These are phyloP conservation scores for Wickerhamomyces ciferrii DNA, from an alignment of 805 yeast genomes.

Conservation along the genomic window DNA sequence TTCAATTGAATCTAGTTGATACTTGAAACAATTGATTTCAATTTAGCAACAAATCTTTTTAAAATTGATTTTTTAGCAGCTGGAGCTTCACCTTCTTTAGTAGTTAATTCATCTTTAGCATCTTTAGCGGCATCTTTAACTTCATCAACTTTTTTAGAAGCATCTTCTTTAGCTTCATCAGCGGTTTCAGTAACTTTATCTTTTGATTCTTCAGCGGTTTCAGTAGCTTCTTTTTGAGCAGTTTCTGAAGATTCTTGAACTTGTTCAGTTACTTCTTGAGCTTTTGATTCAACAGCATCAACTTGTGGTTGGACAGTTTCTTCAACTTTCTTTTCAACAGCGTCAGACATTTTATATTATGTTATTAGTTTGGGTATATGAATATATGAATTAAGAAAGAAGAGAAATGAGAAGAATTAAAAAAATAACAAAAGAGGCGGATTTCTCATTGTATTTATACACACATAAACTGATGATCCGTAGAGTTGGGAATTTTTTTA, in stretches of 20 bases:
- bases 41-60: constrained; percentile 19
- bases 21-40: constrained; percentile 11
- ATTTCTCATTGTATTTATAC: neutral
- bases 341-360: constrained; percentile 10
- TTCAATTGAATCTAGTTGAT: constrained; percentile 4
- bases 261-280: constrained; percentile 1
- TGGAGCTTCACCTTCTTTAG: constrained; percentile 9
- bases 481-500: neutral
- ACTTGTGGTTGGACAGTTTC: constrained; percentile 4
- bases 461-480: neutral
- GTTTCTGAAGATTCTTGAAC: neutral
- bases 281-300: constrained; percentile 4
- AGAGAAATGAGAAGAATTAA: neutral
- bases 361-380: neutral
- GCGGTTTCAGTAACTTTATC: constrained; percentile 8
- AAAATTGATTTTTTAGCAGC: constrained; percentile 18
- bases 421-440: neutral
- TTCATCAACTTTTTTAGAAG: constrained; percentile 3
- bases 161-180: constrained; percentile 8
- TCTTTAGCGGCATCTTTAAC: constrained; percentile 2
- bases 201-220: constrained; percentile 5
- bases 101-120: constrained; percentile 1
- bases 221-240: constrained; percentile 1
- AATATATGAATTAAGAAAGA: neutral
- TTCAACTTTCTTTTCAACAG: constrained; percentile 11